Evolutionary conservation across 495 filamentous ascomycete species (phyloP).

Genomic region (Pyronema omphalodes): DNA sequence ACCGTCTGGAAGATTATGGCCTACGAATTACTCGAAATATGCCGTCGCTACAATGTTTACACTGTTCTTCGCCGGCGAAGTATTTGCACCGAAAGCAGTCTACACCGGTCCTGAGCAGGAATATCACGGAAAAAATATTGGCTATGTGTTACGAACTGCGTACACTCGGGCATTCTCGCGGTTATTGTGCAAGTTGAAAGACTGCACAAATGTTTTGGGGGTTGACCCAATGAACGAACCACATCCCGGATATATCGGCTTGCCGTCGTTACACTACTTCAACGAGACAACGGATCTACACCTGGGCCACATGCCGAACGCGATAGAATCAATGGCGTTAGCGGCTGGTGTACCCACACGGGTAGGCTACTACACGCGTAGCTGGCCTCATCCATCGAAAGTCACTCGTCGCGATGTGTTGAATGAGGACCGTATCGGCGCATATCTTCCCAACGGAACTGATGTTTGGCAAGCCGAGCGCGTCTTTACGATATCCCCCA

Average conservation of each 20-base stretch:
- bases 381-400: slow-evolving; percentile 22
- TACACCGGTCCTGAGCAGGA: slow-evolving; percentile 25
- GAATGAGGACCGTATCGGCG: slow-evolving; percentile 11
- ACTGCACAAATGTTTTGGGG: slow-evolving; percentile 33
- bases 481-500: slow-evolving; percentile 8
- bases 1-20: slow-evolving; percentile 19
- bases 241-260: slow-evolving; percentile 25
- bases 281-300: slow-evolving; percentile 23
- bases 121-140: slow-evolving; percentile 48
- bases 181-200: slow-evolving; percentile 22
- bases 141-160: slow-evolving; percentile 51
- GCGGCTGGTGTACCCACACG: slow-evolving; percentile 14
- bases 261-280: slow-evolving; percentile 14
- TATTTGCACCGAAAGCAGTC: slow-evolving; percentile 55
- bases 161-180: slow-evolving; percentile 43
- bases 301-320: slow-evolving; percentile 22
- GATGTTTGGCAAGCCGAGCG: slow-evolving; percentile 22
- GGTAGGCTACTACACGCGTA: slow-evolving; percentile 13
- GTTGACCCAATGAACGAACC: slow-evolving; percentile 64
- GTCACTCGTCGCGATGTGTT: slow-evolving; percentile 10
- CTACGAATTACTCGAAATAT: slow-evolving; percentile 37
- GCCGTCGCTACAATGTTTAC: slow-evolving; percentile 86
- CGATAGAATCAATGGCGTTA: slow-evolving; percentile 18
- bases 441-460: slow-evolving; percentile 13
- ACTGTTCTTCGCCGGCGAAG: slow-evolving; percentile 61